Base-by-base conservation (phyloP, 163 green algal species). In the Chloromonas sp. region DNA sequence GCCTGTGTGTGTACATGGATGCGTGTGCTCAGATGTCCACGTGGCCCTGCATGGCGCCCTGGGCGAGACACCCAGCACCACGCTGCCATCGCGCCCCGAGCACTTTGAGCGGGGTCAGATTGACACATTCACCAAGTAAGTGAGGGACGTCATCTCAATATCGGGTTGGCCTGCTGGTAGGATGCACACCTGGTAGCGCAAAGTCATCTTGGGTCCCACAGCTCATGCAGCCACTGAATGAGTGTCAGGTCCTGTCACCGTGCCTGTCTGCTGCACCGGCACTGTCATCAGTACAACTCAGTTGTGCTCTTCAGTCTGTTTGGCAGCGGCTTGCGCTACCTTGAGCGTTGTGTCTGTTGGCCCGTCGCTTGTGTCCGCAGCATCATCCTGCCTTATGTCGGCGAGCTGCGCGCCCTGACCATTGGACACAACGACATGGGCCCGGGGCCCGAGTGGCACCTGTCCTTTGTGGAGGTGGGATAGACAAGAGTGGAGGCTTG, bases 21-120 rank as follows among this genome's bases (percentile, higher is more conserved):
- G 79, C 60, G 11, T 81, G 61, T 66, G 71, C 13, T 14, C 91
- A 36, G 90, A 94, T 79, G 91, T 95, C 62, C 86, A 89, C 71
- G 76, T 95, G 1, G 80, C 83, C 58, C 87, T 94, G 71, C 84
- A 90, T 59, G 91, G 91, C 71, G 84, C 86, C 57, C 36, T 80
- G 0, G 88, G 88, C 36, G 83, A 86, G 79, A 91, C 87, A 36
- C 85, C 83, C n/a, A 74, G 36, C 58, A 87, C 87, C 14, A 61
- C 86, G 13, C 86, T 93, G 79, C 85, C 88, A 0, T 90, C 85
- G 1, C 81, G 76, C 58, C 86, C 89, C 1, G 86, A 92, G 76
- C 86, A 94, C 81, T 96, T 96, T 88, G 89, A 94, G 83, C 88
- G 91, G 0, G 91, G 90, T 2, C 85, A 90, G 78, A 85, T 85